Evolutionary conservation across 2,329 filamentous ascomycete genomes (phyloP), one percentile per base, ranked within the genome.

Genomic region (Ceratocystis papillata): DNA sequence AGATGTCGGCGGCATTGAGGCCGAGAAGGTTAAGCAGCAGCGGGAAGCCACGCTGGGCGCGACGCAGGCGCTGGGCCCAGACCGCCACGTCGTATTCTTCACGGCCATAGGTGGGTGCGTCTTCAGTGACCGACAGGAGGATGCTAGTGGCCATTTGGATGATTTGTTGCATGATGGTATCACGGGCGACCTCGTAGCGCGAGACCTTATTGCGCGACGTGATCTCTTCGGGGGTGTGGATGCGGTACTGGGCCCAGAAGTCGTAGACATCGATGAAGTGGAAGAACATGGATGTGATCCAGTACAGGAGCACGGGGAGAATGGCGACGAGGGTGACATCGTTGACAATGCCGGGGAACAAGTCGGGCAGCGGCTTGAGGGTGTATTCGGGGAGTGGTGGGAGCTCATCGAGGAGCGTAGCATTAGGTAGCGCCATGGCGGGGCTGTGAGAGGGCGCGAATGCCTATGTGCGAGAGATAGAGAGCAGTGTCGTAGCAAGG

Each of bases 161-260:
- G 68, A 93, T 75, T 74, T 99, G 94, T 77, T 99, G 93, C 67
- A 97, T 74, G 65, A 97, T 78, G 70, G 97, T 93, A 79, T 97
- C 93, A 74, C 89, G 87, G 69, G 93, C 84, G 2, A 96, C 91
- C 72, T 96, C 87, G 77, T 83, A 89, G 69, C 90, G 85, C 60
- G 88, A 84, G 64, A 90, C 93, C 73, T 90, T 90, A 76, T 96
- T 96, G 71, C 92, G 85, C 75, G 90, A 89, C 45, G 86, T 75
- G 69, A 97, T 88, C 76, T 97, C 93, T 64, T 90, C 91, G 15
- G 94, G 94, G 0, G 94, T 97, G 77, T 99, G 94, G 53, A 99
- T 81, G 69, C 94, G 88, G 77, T 97, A 96, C 72, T 95, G 85
- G 20, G 92, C 87, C 75, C 93, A 96, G 46, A 93, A 78, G 75